Evolutionary conservation across 306 rosid species (phyloP).

Genomic region (Vigna radiata): DNA sequence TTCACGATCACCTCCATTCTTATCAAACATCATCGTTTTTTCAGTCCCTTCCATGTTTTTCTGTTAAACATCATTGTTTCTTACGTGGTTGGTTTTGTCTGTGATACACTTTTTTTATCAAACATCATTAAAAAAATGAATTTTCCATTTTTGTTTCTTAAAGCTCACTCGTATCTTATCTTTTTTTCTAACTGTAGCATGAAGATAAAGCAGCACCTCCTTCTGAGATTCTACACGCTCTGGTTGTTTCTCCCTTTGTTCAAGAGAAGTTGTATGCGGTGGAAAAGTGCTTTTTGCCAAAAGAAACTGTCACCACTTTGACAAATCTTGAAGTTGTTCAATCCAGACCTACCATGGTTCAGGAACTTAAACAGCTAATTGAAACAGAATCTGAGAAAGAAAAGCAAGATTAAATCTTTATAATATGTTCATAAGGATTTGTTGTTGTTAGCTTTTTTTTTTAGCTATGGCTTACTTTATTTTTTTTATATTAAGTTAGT

Average conservation of each 20-base stretch:
- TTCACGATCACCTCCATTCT: too few relatives aligned
- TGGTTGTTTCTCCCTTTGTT: slow-evolving; percentile 57
- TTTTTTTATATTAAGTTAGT: too few relatives aligned
- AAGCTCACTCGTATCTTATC: too few relatives aligned
- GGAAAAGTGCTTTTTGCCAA: slow-evolving; percentile 69
- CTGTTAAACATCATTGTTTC: too few relatives aligned
- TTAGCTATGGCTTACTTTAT: too few relatives aligned
- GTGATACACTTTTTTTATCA: too few relatives aligned
- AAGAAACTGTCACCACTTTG: slow-evolving; percentile 53
- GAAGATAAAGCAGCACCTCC: slow-evolving; percentile 39
- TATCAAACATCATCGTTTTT: too few relatives aligned
- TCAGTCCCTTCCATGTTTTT: too few relatives aligned
- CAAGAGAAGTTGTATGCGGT: slow-evolving; percentile 76
- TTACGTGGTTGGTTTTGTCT: too few relatives aligned
- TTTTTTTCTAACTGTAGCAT: slow-evolving; percentile 23
- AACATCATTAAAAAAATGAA: not conserved
- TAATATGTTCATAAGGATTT: too few relatives aligned
- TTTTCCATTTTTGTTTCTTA: not conserved
- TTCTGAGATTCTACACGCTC: slow-evolving; percentile 44
- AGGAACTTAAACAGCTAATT: slow-evolving; percentile 49
- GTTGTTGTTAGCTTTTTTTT: too few relatives aligned
- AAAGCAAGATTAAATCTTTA: slow-evolving; percentile 8
- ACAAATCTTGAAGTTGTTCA: slow-evolving; percentile 42
- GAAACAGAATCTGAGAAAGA: slow-evolving; percentile 31
- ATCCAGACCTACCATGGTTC: slow-evolving; percentile 52